Evolutionary conservation across 2,329 filamentous ascomycete species (phyloP), one percentile per base, ranked within the genome.

Genomic region (Botrytis pseudocinerea): DNA sequence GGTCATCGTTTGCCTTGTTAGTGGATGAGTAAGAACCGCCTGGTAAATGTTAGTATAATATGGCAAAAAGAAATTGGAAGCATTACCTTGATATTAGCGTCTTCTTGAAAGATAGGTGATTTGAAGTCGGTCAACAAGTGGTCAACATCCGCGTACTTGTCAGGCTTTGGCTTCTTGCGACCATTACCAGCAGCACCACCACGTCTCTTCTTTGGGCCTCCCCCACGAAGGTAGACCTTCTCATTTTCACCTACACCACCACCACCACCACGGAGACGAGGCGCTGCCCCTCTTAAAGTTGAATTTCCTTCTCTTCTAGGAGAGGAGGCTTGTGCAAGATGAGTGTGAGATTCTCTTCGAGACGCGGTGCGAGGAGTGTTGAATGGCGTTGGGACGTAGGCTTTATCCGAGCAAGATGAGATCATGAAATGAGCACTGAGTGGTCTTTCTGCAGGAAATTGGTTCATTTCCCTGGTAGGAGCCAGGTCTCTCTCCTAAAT

Each of bases 71-170:
- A 16, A 22, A 35, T 3, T 10, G 28, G 12, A 7, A 18, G 28
- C 28, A 42, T 14, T 69, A 71, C 73, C 60, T 71, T 75, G 5
- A 74, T 60, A 44, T 76, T 75, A 18, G 68, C 46, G 35, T 60
- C 20, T 28, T 69, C 65, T 48, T 64, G 28, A 28, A 66, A 76
- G 16, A 76, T 62, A 22, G 71, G 75, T 12, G 73, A 75, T 28
- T 70, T 69, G 28, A 40, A 38, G 35, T 72, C 61, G 25, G 62
- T 40, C 14, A 76, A 40, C 20, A 74, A 57, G 25, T 44, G 44
- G 16, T 48, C 62, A 40, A 68, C 44, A 61, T 74, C 69, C 38
- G 71, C 63, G 40, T 46, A 72, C 22, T 61, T 63, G 44, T 72
- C 51, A 51, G 48, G 16, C 61, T 68, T 74, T 35, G 60, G 35